Percentiles rank a stretch among this genome's conserved stretches.
Conservation (phyloP, 306 rosid genomes). For the Quercus dentata region DNA sequence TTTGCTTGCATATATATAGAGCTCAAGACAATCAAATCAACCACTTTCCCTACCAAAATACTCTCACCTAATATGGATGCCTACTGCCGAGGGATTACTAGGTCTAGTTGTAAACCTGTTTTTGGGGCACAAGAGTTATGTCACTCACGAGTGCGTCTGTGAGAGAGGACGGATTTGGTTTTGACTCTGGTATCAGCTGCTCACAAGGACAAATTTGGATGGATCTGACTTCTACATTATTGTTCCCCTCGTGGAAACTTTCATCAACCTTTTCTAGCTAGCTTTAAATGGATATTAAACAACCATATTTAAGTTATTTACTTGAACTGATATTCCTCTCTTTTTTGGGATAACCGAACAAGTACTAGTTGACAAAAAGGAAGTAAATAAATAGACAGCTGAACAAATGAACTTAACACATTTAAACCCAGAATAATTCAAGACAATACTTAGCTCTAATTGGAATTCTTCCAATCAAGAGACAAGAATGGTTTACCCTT, state of each 20-base stretch:
- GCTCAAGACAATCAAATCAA: constrained; percentile 27
- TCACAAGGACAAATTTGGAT: constrained; percentile 16
- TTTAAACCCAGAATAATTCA: too few species aligned
- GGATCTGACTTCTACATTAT: neutral
- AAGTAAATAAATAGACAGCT: too few species aligned
- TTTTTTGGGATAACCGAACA: too few species aligned
- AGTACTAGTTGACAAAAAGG: too few species aligned
- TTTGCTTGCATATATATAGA: constrained; percentile 27
- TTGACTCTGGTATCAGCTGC: constrained; percentile 36
- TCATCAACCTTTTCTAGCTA: too few species aligned
- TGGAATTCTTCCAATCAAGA: too few species aligned
- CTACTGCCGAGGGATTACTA: constrained; percentile 29
- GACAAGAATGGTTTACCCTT: too few species aligned
- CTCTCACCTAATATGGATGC: constrained; percentile 30
- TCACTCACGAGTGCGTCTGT: neutral
- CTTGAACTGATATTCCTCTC: too few species aligned
- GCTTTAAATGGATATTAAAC: too few species aligned
- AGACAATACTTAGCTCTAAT: too few species aligned
- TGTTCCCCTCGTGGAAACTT: neutral
- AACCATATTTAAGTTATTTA: too few species aligned
- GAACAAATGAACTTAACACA: too few species aligned
- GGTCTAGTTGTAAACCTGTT: constrained; percentile 19
- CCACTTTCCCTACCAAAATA: constrained; percentile 48
- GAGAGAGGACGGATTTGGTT: neutral
- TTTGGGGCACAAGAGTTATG: constrained; percentile 1